Percentiles rank a stretch among this genome's conserved stretches.
phyloP scores from a whole-genome alignment of 2,329 filamentous ascomycete species.

The Exophiala mesophila region DNA sequence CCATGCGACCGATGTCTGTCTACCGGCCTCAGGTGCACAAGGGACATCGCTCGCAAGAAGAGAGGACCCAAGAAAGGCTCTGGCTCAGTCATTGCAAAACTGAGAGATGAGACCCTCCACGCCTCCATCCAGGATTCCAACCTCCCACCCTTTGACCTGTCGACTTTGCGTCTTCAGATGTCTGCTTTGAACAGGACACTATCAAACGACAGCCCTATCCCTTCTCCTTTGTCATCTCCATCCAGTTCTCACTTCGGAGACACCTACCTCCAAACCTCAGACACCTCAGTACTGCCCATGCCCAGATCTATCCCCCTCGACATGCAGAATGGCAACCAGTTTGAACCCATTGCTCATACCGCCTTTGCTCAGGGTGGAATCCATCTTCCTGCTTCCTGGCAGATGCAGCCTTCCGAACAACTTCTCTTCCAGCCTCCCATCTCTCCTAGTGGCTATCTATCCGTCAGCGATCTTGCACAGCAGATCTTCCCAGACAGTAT shows the following conservation, averaged over 20 bases:
- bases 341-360: conserved; percentile 19
- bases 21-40: conserved; percentile 22
- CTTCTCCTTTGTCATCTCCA: conserved; percentile 23
- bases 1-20: conserved; percentile 25
- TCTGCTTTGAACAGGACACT: conserved; percentile 18
- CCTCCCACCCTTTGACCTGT: conserved; percentile 25
- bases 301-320: conserved; percentile 23
- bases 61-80: conserved; percentile 28
- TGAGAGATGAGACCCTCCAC: conserved; percentile 24
- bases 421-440: conserved; percentile 23
- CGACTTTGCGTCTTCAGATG: conserved; percentile 22
- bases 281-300: conserved; percentile 16
- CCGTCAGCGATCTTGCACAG: conserved; percentile 26
- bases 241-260: conserved; percentile 20
- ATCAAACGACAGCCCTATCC: conserved; percentile 19
- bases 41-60: conserved; percentile 26
- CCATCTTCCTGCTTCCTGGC: conserved; percentile 25
- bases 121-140: conserved; percentile 16
- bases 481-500: conserved; percentile 24
- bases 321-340: conserved; percentile 18
- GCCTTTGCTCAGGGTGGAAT: conserved; percentile 24
- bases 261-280: conserved; percentile 11
- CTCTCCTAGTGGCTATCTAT: conserved; percentile 24
- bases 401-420: conserved; percentile 22
- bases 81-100: conserved; percentile 27